A percentile compares a stretch with the other conserved stretches of the same genome.
Evolutionary conservation across 2,329 filamentous ascomycete genomes (phyloP).

Genomic region (Coniochaeta sp.): DNA sequence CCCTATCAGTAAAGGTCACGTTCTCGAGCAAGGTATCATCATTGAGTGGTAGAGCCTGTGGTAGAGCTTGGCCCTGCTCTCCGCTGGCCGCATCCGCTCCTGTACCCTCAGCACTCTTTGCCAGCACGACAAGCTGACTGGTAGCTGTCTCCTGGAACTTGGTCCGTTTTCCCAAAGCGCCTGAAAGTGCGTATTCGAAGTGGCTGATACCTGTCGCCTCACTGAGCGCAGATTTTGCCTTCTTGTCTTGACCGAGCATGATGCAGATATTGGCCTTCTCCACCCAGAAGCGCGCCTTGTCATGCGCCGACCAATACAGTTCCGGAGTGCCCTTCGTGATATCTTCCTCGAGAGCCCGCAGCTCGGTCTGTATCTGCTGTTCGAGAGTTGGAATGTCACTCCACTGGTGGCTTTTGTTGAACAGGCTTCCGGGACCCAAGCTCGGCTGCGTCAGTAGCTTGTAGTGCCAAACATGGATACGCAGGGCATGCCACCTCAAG

Average conservation of each 20-base stretch:
- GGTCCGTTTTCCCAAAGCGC: constrained; percentile 78
- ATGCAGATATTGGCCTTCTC: constrained; percentile 81
- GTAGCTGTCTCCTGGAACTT: constrained; percentile 72
- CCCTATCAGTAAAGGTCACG: constrained; percentile 66
- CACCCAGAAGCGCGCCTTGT: constrained; percentile 65
- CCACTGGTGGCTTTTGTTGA: constrained; percentile 50
- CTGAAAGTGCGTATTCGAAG: constrained; percentile 77
- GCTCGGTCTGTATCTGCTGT: constrained; percentile 34
- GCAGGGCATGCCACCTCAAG: constrained; percentile 56
- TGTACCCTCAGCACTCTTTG: constrained; percentile 55
- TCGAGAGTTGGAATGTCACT: constrained; percentile 52
- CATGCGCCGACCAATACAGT: constrained; percentile 33
- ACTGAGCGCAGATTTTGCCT: constrained; percentile 64
- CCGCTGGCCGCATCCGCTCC: constrained; percentile 10
- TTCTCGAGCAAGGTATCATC: constrained; percentile 89
- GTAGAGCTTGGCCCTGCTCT: constrained; percentile 29
- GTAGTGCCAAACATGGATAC: constrained; percentile 65
- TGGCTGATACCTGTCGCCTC: constrained; percentile 59
- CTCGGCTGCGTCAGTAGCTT: constrained; percentile 53
- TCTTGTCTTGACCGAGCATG: constrained; percentile 72
- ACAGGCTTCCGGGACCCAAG: constrained; percentile 45
- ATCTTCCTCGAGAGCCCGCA: constrained; percentile 33
- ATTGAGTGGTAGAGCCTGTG: constrained; percentile 71
- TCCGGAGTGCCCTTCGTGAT: constrained; percentile 22
- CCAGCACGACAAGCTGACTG: constrained; percentile 86